Base-by-base conservation (phyloP, 352 stramenopile species). In the Pythium diclinum region DNA sequence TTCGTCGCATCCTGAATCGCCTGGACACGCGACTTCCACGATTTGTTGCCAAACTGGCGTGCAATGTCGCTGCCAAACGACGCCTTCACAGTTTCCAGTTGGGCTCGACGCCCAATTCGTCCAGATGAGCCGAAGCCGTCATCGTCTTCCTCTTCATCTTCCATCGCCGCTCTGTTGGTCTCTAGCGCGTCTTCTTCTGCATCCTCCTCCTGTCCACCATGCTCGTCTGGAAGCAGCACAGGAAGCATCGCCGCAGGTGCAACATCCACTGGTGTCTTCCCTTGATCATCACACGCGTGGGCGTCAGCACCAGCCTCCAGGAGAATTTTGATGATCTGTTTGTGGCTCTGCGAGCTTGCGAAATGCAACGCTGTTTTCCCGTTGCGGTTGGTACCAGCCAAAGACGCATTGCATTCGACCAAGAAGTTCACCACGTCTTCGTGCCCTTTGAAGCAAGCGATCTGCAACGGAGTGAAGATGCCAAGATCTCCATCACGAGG, bases 381-480 rank as follows among this genome's bases (percentile, higher is more conserved):
- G 59, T 94, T 91, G 1, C 82, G 67, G 1, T 78, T 59, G 0
- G 81, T 87, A 3, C 83, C 86, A 0, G 75, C 79, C 6, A 94
- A 54, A 30, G 90, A 80, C 0, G 86, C 86, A 40, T 94, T 94
- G 72, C 83, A 94, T 51, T 94, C 86, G 9, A 92, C 81, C 2
- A 92, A 63, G 66, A 94, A 94, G 28, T 85, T 89, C 17, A 85
- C 79, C 17, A 92, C 63, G 7, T 71, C 75, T 56, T 87, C 76
- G 59, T 91, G 78, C 23, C 85, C 85, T 32, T 82, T 81, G 69
- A 92, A 92, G 54, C 78, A 81, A 9, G 85, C 83, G 36, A 91
- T 91, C 63, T 94, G 83, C 28, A 94, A 60, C 13, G 85, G 83
- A 21, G 85, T 91, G 65, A 92, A 94, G 25, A 89, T 88, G 0